These are phyloP conservation scores for Scedosporium boydii DNA, from an alignment of 2,329 filamentous ascomycete species.

Conservation along the genomic window DNA sequence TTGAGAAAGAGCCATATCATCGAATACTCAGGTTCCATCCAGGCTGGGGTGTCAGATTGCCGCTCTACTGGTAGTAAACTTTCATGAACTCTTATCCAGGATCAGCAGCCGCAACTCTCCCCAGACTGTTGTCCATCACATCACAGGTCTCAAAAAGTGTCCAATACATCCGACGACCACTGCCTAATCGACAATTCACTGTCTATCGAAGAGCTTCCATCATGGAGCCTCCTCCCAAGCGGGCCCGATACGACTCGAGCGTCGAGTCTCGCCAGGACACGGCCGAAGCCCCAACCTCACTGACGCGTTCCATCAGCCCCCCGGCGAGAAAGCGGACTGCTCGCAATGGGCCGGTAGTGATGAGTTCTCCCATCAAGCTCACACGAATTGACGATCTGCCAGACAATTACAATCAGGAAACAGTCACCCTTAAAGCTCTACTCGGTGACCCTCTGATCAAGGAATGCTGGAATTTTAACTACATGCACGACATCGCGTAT, in stretches of 20 bases:
- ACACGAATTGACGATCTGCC: constrained; percentile 59
- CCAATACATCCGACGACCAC: too few species aligned
- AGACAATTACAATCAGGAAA: constrained; percentile 49
- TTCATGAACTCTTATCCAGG: too few species aligned
- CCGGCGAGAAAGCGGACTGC: constrained; percentile 24
- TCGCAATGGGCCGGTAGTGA: constrained; percentile 7
- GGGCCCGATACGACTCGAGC: background rate
- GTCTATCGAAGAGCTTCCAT: background rate
- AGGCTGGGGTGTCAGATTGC: too few species aligned
- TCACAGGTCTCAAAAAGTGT: too few species aligned
- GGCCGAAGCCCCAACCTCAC: constrained; percentile 15
- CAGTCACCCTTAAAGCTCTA: constrained; percentile 56
- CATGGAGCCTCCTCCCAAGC: background rate
- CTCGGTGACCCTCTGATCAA: constrained; percentile 66
- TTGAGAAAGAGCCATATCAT: too few species aligned
- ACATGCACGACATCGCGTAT: constrained; percentile 50
- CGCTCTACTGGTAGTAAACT: too few species aligned
- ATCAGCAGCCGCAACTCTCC: too few species aligned
- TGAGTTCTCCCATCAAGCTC: constrained; percentile 60
- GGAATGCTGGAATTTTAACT: constrained; percentile 65
- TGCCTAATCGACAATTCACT: too few species aligned
- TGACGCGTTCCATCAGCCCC: constrained; percentile 35
- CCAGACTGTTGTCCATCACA: too few species aligned
- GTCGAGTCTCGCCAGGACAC: background rate
- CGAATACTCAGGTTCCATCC: too few species aligned